Conservation (phyloP, 495 filamentous ascomycete genomes). For the Podospora bellae-mahoneyi region DNA sequence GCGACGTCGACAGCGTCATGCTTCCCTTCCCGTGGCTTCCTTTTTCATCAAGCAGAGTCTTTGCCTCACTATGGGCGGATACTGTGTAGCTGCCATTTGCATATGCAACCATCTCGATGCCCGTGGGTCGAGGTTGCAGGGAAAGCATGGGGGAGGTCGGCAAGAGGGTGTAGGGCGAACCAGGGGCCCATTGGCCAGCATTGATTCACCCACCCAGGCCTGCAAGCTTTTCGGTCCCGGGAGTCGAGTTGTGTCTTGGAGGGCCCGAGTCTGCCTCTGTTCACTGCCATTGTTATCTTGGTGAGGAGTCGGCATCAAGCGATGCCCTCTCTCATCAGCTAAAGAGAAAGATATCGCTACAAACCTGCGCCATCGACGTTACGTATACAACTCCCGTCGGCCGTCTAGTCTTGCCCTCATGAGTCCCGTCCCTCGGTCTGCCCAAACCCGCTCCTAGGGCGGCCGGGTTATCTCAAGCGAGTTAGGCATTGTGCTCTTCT, state of each 20-base stretch:
- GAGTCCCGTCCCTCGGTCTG: constrained; percentile 15
- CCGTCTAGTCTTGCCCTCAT: constrained; percentile 11
- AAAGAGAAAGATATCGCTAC: not conserved
- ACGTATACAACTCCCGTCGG: constrained; percentile 1
- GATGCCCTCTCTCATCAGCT: not conserved
- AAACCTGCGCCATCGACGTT: not conserved
- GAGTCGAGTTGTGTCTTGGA: not conserved
- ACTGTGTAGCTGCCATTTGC: constrained; percentile 17
- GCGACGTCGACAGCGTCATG: constrained; percentile 3
- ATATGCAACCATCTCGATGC: constrained; percentile 27
- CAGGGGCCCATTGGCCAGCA: constrained; percentile 25
- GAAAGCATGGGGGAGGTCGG: constrained; percentile 12
- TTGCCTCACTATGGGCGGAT: constrained; percentile 22
- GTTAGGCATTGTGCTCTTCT: constrained; percentile 23
- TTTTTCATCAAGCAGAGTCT: constrained; percentile 14
- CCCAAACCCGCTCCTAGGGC: constrained; percentile 9
- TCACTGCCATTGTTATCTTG: not conserved
- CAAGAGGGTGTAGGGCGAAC: constrained; percentile 26
- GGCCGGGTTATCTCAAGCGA: constrained; percentile 22
- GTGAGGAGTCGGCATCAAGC: constrained; percentile 1
- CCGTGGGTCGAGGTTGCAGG: constrained; percentile 23
- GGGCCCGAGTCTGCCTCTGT: not conserved
- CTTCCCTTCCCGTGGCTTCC: constrained; percentile 1
- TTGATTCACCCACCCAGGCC: constrained; percentile 10
- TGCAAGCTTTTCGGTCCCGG: constrained; percentile 12